Conservation (phyloP, 441 rosid genomes). For the Dalechampia spathulata region DNA sequence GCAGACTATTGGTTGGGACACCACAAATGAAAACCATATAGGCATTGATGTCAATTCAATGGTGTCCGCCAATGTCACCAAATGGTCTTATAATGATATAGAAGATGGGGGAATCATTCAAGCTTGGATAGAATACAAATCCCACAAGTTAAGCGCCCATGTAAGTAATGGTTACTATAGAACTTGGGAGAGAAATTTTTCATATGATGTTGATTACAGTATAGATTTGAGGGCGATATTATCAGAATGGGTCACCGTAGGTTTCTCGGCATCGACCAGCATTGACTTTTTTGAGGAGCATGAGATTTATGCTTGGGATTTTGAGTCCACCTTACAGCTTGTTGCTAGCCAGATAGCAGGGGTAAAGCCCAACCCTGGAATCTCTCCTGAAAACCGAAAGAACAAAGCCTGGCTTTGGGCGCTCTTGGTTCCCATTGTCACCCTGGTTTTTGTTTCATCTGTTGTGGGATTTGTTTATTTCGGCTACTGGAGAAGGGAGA, state of each 20-base stretch:
- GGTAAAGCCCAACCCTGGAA: background rate
- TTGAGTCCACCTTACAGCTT: constrained; percentile 15
- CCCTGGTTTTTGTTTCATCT: background rate
- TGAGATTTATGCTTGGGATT: constrained; percentile 19
- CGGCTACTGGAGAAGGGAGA: background rate
- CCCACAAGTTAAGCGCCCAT: constrained; percentile 14
- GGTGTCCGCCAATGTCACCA: background rate
- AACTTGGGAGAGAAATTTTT: background rate
- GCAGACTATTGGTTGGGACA: background rate
- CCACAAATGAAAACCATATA: constrained; percentile 8
- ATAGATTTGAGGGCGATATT: background rate
- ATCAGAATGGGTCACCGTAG: constrained; percentile 21
- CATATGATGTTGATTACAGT: background rate
- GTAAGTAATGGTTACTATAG: background rate
- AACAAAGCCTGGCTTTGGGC: background rate
- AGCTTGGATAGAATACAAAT: constrained; percentile 20
- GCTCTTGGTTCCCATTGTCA: background rate
- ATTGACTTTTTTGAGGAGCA: background rate
- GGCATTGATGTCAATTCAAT: constrained; percentile 23
- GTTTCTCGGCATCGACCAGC: constrained; percentile 23
- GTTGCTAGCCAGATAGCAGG: background rate
- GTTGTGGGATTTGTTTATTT: background rate
- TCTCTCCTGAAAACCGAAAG: background rate
- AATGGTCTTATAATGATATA: constrained; percentile 18
- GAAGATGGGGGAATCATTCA: constrained; percentile 7